Evolutionary conservation across 1,139 yeast genomes (phyloP).

Genomic region (Eremothecium cymbalariae): DNA sequence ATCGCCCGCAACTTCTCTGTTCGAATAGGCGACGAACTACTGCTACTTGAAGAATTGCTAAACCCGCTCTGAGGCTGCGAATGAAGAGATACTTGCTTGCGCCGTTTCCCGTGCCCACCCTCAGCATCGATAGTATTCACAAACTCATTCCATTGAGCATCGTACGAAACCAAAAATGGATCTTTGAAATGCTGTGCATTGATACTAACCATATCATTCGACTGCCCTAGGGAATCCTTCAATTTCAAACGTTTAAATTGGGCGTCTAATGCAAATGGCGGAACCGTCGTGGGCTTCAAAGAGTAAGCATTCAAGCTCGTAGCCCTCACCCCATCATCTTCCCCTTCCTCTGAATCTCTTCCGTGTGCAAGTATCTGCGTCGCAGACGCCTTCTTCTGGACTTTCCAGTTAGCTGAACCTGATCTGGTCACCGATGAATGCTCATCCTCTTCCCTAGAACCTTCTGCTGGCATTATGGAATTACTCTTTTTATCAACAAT

Average conservation of each 20-base stretch:
- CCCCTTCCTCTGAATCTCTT: slow-evolving; percentile 3
- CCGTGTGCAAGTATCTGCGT: slow-evolving; percentile 1
- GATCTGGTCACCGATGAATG: slow-evolving; percentile 3
- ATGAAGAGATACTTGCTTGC: not conserved
- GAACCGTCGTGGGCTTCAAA: slow-evolving; percentile 28
- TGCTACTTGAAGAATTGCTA: slow-evolving; percentile 6
- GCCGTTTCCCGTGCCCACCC: slow-evolving; percentile 18
- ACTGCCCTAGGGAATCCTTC: slow-evolving; percentile 6
- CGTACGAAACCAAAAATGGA: slow-evolving; percentile 21
- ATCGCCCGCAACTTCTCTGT: slow-evolving; percentile 4
- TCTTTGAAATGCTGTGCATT: slow-evolving; percentile 15
- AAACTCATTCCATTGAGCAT: slow-evolving; percentile 24
- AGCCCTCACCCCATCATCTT: not conserved
- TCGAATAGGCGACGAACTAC: not conserved
- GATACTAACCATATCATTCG: slow-evolving; percentile 7
- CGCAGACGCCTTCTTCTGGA: slow-evolving; percentile 1
- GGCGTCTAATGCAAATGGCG: slow-evolving; percentile 29
- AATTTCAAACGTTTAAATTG: slow-evolving; percentile 13
- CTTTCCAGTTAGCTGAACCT: slow-evolving; percentile 3
- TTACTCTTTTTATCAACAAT: no score
- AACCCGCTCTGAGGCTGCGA: slow-evolving; percentile 7
- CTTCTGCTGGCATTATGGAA: slow-evolving; percentile 2
- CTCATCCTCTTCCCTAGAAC: slow-evolving; percentile 4
- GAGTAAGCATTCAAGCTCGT: slow-evolving; percentile 23
- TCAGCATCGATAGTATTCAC: slow-evolving; percentile 24